Conservation (phyloP, 305 asterid genomes). For the Solanum hybrid region DNA sequence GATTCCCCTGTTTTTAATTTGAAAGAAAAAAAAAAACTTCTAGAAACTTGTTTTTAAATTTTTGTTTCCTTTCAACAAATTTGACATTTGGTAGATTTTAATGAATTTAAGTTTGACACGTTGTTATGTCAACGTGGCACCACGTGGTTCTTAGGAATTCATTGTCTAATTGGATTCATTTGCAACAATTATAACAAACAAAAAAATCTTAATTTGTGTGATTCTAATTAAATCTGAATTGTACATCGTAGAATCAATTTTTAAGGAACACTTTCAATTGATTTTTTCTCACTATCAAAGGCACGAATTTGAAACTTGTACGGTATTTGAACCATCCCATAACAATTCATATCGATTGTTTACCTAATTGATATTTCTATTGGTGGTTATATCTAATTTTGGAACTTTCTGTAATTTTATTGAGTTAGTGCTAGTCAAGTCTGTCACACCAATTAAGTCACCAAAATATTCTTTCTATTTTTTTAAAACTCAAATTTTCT, state of each 20-base stretch:
- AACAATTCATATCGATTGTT: accelerated
- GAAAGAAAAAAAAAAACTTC: background rate
- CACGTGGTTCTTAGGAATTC: conserved; percentile 7
- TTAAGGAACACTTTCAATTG: background rate
- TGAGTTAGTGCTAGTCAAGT: background rate
- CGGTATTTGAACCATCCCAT: background rate
- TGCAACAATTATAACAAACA: background rate
- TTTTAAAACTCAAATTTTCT: background rate
- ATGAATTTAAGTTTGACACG: conserved; percentile 6
- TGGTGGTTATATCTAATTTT: background rate
- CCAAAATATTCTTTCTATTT: background rate
- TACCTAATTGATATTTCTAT: background rate
- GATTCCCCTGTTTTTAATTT: background rate
- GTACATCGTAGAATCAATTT: background rate
- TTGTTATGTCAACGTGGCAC: conserved; percentile 17
- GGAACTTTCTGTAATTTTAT: background rate
- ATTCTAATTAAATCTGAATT: background rate
- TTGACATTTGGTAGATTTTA: background rate
- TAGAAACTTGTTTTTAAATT: background rate
- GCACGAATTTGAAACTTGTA: too few species aligned
- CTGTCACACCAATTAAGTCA: background rate
- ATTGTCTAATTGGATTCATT: background rate
- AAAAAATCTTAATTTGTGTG: background rate
- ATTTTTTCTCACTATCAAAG: background rate
- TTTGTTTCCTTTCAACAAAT: background rate